Evolutionary conservation across 441 rosid genomes (phyloP), one percentile per base, ranked within the genome.

Genomic region (Gossypium davidsonii): DNA sequence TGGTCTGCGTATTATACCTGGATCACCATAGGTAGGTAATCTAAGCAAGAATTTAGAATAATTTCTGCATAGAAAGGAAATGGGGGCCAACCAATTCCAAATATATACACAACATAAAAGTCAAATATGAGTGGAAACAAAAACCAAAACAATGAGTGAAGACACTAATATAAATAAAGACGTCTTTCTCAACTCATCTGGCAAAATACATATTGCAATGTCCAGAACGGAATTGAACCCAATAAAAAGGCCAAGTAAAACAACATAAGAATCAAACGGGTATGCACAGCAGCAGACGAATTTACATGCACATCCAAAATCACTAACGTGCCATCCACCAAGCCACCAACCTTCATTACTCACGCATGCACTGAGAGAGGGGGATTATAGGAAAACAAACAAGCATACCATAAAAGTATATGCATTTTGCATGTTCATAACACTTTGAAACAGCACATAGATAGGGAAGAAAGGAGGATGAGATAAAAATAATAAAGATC

Each of bases 1-100:
- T 53, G 98, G 99, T 68, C 99, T 86, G 67, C 98, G 88, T 62
- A 86, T 80, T 73, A 82, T 80, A 73, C 99, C 99, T 92, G 82
- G 76, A 76, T 75, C 73, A 78, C 67, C 73, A 71, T 57, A 76
- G 72, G 77, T 57, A 70, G 26, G 71, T 53, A 60, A 37, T 25
- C 69, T 72, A 62, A 72, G 69, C 71, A 80, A 55, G 39, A 74
- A 78, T 58, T 39, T 20, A 59, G 65, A 14, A 0, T 68, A 57
- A 28, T 31, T 20, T 28, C 37, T 31, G 44, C 11, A 49, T 15
- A 9, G 15, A 49, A 28, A 20, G 42, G 46, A 26, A 26, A 26
- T 12, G 42, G 14, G 71, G 8, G 57, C 46, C 59, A 67, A 67
- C 71, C 71, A 67, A 51, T 67, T 49, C 71, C 59, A 51, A 67